Evolutionary conservation across 768 basidiomycete species (phyloP).

Genomic region (Suillus subluteus): DNA sequence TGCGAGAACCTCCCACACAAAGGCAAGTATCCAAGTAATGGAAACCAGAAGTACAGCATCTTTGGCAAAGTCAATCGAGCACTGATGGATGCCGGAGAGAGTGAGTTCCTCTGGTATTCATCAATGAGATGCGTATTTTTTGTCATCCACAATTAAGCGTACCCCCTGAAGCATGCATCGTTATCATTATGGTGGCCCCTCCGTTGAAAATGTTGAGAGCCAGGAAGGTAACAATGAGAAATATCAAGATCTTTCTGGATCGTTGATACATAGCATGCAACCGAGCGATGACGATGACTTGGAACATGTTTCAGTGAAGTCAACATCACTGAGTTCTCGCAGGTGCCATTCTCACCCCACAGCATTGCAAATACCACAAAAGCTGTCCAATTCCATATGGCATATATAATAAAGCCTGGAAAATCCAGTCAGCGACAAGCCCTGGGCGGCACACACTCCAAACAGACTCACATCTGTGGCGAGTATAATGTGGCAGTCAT

Average conservation of each 20-base stretch:
- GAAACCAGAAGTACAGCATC: not conserved
- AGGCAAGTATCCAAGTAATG: not conserved
- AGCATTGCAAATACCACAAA: not conserved
- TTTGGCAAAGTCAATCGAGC: no score
- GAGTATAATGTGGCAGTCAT: not conserved
- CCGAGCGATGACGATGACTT: not conserved
- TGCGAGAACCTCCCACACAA: not conserved
- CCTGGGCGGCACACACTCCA: not conserved
- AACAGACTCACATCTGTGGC: not conserved
- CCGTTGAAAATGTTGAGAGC: not conserved
- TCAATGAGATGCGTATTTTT: not conserved
- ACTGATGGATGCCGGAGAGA: not conserved
- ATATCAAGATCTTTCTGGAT: not conserved
- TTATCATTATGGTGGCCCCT: not conserved
- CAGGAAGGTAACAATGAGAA: not conserved
- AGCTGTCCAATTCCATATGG: accelerated
- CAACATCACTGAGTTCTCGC: not conserved
- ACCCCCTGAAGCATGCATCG: not conserved
- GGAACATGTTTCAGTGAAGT: not conserved
- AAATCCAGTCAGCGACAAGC: not conserved
- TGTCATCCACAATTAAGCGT: not conserved
- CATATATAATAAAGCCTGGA: no score
- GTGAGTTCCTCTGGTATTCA: not conserved
- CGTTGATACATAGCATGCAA: not conserved
- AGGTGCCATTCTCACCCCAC: not conserved